Conservation (phyloP, 1,139 yeast species). For the Scheffersomyces segobiensis region DNA sequence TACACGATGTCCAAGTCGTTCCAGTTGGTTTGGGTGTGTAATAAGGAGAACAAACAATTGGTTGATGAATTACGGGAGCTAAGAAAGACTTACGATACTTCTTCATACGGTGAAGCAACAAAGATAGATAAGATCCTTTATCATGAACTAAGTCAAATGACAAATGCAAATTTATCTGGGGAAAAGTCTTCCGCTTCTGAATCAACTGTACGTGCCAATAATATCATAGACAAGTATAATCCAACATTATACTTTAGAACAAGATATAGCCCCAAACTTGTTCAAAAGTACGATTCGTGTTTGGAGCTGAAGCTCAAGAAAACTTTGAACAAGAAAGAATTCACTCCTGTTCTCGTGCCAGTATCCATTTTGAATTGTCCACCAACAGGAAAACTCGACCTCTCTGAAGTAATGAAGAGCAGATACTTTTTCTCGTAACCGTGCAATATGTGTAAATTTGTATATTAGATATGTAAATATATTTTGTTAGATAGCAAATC, state of each 20-base stretch:
- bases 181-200: not conserved
- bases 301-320: not conserved
- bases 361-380: slow-evolving; percentile 33
- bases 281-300: not conserved
- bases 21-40: slow-evolving; percentile 38
- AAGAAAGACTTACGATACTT: slow-evolving; percentile 11
- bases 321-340: slow-evolving; percentile 5
- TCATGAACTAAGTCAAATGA: slow-evolving; percentile 14
- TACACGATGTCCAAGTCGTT: slow-evolving; percentile 23
- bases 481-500: slow-evolving; percentile 37
- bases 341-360: slow-evolving; percentile 20
- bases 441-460: slow-evolving; percentile 22
- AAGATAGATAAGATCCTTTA: slow-evolving; percentile 8
- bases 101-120: not conserved
- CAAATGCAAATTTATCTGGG: not conserved
- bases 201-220: not conserved
- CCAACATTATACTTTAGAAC: slow-evolving; percentile 3
- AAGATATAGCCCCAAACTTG: not conserved
- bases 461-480: slow-evolving; percentile 35
- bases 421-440: slow-evolving; percentile 38
- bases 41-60: slow-evolving; percentile 19
- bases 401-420: slow-evolving; percentile 33
- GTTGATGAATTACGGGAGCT: slow-evolving; percentile 10
- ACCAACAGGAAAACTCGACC: slow-evolving; percentile 32
- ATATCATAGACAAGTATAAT: slow-evolving; percentile 3